Percentiles rank a stretch among this genome's conserved stretches.
Conservation (phyloP, 108 stramenopile genomes). For the Nannochloropsis granulata region DNA sequence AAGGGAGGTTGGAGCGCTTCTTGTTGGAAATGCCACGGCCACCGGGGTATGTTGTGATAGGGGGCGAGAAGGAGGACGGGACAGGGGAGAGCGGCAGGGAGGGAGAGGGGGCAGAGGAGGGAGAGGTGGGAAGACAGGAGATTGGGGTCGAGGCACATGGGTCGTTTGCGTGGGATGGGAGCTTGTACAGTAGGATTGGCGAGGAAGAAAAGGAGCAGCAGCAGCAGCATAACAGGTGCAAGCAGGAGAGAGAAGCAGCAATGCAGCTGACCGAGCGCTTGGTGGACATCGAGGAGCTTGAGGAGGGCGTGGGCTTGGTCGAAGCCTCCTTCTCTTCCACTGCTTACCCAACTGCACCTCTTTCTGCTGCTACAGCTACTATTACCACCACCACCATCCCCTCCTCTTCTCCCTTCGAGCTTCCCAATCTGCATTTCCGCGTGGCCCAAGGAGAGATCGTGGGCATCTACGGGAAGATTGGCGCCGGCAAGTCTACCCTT, state of each 20-base stretch:
- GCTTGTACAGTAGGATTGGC: not conserved
- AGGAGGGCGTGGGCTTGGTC: not conserved
- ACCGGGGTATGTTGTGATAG: constrained; percentile 9
- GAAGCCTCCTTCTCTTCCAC: not conserved
- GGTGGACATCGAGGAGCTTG: not conserved
- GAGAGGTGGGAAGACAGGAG: not conserved
- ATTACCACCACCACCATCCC: not conserved
- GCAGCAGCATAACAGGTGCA: not conserved
- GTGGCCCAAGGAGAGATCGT: constrained; percentile 21
- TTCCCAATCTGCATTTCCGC: not conserved
- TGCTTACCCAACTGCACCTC: not conserved
- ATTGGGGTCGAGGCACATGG: not conserved
- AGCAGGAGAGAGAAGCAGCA: not conserved
- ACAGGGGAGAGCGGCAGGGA: not conserved
- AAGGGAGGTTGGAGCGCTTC: constrained; percentile 56
- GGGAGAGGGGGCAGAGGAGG: not conserved
- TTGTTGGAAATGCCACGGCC: constrained; percentile 50
- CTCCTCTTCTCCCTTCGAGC: not conserved
- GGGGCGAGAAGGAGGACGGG: not conserved
- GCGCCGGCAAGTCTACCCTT: constrained; percentile 69
- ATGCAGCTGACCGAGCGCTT: not conserved
- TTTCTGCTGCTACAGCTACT: not conserved
- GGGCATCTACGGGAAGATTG: constrained; percentile 63
- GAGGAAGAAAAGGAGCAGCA: not conserved
- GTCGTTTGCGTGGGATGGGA: not conserved